Base-by-base conservation (phyloP, 2,329 filamentous ascomycete genomes). In the Spiromastix sp. region DNA sequence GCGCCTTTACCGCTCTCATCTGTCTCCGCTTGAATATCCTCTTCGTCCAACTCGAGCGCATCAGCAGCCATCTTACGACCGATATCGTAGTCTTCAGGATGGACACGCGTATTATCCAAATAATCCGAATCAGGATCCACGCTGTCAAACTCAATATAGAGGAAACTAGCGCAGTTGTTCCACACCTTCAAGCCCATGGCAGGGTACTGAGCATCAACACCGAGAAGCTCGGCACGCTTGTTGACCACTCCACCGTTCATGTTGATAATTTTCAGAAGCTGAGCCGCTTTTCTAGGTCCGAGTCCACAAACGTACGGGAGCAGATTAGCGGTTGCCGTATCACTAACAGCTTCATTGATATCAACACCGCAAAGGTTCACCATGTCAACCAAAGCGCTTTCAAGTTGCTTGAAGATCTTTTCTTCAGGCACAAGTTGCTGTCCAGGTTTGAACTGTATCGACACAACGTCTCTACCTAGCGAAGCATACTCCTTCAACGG, bases 41-140 rank as follows among this genome's bases (percentile, higher is more conserved):
- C 91, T 61, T 98, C 91, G 48, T 98, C 91, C 46, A 98, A 71
- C 55, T 95, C 89, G 31, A 98, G 69, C 11, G 91, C 91, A 67
- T 98, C 91, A 3, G 91, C 91, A 13, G 91, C 91, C 81, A 98
- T 96, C 64, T 98, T 98, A 48, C 89, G 84, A 32, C 86, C 91
- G 42, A 98, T 79, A 48, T 98, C 91, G 59, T 98, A 98, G 56
- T 98, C 91, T 65, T 98, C 91, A 1, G 91, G 91, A 52, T 98
- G 91, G 12, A 98, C 86, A 66, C 91, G 83, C 30, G 91, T 98
- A 55, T 91, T 93, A 61, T 98, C 91, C 17, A 98, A 71, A 39
- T 93, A 93, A 55, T 98, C 91, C 1, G 87, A 85, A 10, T 82
- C 73, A 2, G 79, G 72, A 48, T 85, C 85, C 10, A 79, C 77